phyloP scores from a whole-genome alignment of 805 yeast genomes.

The Naumovozyma castellii region DNA sequence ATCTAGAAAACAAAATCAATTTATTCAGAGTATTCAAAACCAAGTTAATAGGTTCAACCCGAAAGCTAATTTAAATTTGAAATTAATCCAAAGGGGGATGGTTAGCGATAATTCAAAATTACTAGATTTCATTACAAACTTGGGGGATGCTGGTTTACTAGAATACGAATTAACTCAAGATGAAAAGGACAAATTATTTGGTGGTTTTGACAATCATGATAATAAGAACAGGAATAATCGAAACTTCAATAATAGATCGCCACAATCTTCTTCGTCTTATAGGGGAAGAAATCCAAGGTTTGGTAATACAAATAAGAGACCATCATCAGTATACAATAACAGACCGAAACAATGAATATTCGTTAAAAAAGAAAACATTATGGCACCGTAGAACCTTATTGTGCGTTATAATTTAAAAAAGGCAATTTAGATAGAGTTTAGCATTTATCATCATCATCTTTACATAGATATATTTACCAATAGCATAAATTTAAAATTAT shows the following conservation, averaged over 20 bases:
- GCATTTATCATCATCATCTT: not conserved
- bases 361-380: not conserved
- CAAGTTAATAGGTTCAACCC: conserved; percentile 26
- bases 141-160: conserved; percentile 27
- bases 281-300: not conserved
- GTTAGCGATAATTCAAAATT: conserved; percentile 34
- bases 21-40: conserved; percentile 27
- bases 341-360: not conserved
- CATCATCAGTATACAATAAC: no score
- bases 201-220: conserved; percentile 7
- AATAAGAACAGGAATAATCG: conserved; percentile 8
- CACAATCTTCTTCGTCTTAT: not conserved
- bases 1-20: conserved; percentile 23
- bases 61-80: conserved; percentile 28
- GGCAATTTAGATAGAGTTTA: no score
- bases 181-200: conserved; percentile 28
- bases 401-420: no score
- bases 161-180: conserved; percentile 24
- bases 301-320: no score
- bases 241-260: conserved; percentile 9
- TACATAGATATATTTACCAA: no score
- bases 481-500: no score
- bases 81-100: conserved; percentile 36
- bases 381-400: no score
- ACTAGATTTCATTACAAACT: conserved; percentile 33